These are phyloP conservation scores for Coemansia sp. DNA, from an alignment of 192 early-diverging fungal species.

Conservation along the genomic window DNA sequence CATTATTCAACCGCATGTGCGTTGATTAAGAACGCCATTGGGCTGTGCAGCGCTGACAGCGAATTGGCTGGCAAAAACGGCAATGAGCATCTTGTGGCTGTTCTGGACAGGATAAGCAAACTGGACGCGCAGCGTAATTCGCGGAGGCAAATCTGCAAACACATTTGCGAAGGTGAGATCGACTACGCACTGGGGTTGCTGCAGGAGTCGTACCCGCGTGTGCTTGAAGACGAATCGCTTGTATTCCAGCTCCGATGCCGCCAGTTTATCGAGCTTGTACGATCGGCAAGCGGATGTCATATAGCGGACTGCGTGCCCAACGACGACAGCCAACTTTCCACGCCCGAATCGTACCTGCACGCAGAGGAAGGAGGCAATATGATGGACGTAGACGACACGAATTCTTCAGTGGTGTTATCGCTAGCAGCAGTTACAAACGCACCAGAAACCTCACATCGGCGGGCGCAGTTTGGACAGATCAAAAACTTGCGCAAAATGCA, in stretches of 20 bases:
- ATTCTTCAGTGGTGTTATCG: conserved; percentile 30
- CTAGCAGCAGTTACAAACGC: conserved; percentile 38
- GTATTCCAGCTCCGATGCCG: conserved; percentile 78
- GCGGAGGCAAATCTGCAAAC: conserved; percentile 54
- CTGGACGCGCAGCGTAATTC: conserved; percentile 33
- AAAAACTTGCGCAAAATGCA: conserved; percentile 26
- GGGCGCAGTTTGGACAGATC: conserved; percentile 29
- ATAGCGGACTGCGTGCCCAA: conserved; percentile 38
- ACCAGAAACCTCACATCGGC: conserved; percentile 17
- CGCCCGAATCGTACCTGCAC: conserved; percentile 11
- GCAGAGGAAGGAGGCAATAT: conserved; percentile 18
- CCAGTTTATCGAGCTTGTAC: conserved; percentile 86
- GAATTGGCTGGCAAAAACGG: not conserved
- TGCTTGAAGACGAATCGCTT: conserved; percentile 67
- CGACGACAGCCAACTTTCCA: conserved; percentile 28
- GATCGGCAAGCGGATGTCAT: conserved; percentile 30
- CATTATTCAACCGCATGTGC: conserved; percentile 73
- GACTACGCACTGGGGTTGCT: conserved; percentile 68
- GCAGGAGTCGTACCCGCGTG: conserved; percentile 64
- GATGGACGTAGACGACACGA: conserved; percentile 57
- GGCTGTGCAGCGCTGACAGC: conserved; percentile 10
- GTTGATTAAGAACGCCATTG: conserved; percentile 56
- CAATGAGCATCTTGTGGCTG: conserved; percentile 17
- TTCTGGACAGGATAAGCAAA: conserved; percentile 24
- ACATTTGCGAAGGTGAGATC: conserved; percentile 73